Base-by-base conservation (phyloP, 495 filamentous ascomycete genomes). In the Penicillium bialowiezense region DNA sequence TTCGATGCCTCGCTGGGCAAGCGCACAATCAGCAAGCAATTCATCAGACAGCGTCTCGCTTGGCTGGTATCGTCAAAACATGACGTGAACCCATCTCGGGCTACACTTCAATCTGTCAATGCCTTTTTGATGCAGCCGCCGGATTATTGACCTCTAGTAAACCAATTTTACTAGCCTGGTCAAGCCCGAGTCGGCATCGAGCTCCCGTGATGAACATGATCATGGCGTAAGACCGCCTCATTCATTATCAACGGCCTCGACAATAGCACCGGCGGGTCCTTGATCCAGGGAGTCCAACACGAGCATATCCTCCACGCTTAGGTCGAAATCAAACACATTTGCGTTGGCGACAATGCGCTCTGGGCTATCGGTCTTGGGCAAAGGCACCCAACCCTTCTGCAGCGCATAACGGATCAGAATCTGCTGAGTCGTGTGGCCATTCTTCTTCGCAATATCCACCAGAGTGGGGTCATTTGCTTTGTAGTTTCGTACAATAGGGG, bases 81-180 rank as follows among this genome's bases (percentile, higher is more conserved):
- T 17, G 84, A 85, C 51, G 84, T 84, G 13, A 95, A 93, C 60
- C 90, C 90, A 0, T 86, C 82, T 51, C 75, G 92, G 33, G 76
- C 85, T 23, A 95, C 90, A 1, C 67, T 97, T 41, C 88, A 95
- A 63, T 86, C 85, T 45, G 83, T 97, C 32, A 95, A 97, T 68
- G 85, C 86, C 32, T 95, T 89, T 54, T 70, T 97, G 37, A 93
- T 97, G 83, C 55, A 71, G 46, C 55, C 59, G 36, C 65, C 64
- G 32, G 62, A 72, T 62, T 70, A 64, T 59, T 70, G 56, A 71
- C 29, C 8, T 10, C 28, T 17, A 15, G 28, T 6, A 35, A 17
- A 26, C 29, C 35, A n/a, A 39, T 28, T 12, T 3, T 7, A 18
- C 31, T 21, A 23, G 33, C 14, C 31, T 38, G 21, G 19, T n/a